phyloP scores from a whole-genome alignment of 805 yeast genomes.

The Ogataea trehaloabstinens region DNA sequence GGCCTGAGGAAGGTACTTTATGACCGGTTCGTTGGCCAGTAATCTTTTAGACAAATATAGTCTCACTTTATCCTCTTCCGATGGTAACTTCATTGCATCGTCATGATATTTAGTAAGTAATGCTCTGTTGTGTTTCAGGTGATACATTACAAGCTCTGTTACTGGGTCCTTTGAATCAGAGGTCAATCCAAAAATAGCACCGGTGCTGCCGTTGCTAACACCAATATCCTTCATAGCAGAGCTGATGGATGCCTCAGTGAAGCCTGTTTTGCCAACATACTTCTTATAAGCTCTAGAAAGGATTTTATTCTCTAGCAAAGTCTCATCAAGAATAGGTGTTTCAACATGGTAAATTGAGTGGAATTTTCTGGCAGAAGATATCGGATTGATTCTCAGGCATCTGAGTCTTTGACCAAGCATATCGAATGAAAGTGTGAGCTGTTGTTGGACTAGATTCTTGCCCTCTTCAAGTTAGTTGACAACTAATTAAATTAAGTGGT shows the following conservation, averaged over 20 bases:
- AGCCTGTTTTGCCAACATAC: slow-evolving; percentile 46
- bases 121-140: slow-evolving; percentile 44
- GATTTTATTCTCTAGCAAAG: slow-evolving; percentile 39
- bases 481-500: no score
- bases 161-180: slow-evolving; percentile 29
- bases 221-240: slow-evolving; percentile 42
- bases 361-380: slow-evolving; percentile 28
- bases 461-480: background rate
- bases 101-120: slow-evolving; percentile 32
- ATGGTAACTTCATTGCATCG: slow-evolving; percentile 15
- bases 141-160: slow-evolving; percentile 43
- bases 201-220: slow-evolving; percentile 40
- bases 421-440: no score
- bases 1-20: slow-evolving; percentile 44
- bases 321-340: slow-evolving; percentile 31
- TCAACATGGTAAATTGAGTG: slow-evolving; percentile 38
- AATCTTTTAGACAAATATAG: slow-evolving; percentile 46
- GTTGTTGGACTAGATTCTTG: background rate
- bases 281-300: slow-evolving; percentile 29
- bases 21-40: slow-evolving; percentile 46
- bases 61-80: slow-evolving; percentile 24
- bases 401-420: no score
- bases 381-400: no score
- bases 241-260: slow-evolving; percentile 38
- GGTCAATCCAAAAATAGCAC: slow-evolving; percentile 38